These are phyloP conservation scores for Lyophyllum shimeji DNA, from an alignment of 768 basidiomycete species.

Conservation along the genomic window DNA sequence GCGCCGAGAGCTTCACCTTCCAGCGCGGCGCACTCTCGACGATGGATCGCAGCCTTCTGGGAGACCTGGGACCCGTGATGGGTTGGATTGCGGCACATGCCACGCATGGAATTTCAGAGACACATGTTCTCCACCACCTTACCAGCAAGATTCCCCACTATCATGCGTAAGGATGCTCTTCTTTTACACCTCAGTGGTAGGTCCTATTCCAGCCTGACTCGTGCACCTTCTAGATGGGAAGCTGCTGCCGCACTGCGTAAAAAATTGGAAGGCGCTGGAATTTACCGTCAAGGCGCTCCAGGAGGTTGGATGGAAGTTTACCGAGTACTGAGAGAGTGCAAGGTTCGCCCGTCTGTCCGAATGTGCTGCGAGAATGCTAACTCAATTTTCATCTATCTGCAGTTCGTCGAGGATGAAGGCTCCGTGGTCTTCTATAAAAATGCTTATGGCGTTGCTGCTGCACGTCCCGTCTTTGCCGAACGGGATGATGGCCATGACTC, in stretches of 20 bases:
- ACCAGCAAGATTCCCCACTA: conserved; percentile 86
- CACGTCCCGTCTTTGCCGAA: conserved; percentile 54
- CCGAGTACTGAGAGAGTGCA: conserved; percentile 64
- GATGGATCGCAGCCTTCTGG: conserved; percentile 56
- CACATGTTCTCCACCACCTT: conserved; percentile 79
- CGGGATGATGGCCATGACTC: conserved; percentile 53
- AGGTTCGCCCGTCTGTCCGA: conserved; percentile 30
- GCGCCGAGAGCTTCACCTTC: conserved; percentile 55
- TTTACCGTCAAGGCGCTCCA: conserved; percentile 57
- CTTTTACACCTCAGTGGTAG: conserved; percentile 1
- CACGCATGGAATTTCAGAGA: conserved; percentile 80
- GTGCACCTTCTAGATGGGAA: conserved; percentile 65
- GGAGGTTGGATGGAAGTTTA: conserved; percentile 67
- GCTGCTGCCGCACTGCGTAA: conserved; percentile 74
- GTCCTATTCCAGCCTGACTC: conserved; percentile 3
- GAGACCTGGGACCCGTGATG: conserved; percentile 63
- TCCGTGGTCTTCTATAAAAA: conserved; percentile 80
- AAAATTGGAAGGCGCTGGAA: conserved; percentile 54
- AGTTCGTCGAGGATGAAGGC: conserved; percentile 83
- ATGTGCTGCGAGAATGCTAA: not conserved
- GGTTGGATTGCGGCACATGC: conserved; percentile 69
- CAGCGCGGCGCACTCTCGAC: conserved; percentile 63
- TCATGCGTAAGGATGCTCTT: conserved; percentile 43
- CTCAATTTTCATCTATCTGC: not conserved
- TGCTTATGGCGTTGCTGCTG: conserved; percentile 59